These are phyloP conservation scores for Miscanthus lutarioriparius DNA, from an alignment of 176 grass and related monocot species.

Conservation along the genomic window DNA sequence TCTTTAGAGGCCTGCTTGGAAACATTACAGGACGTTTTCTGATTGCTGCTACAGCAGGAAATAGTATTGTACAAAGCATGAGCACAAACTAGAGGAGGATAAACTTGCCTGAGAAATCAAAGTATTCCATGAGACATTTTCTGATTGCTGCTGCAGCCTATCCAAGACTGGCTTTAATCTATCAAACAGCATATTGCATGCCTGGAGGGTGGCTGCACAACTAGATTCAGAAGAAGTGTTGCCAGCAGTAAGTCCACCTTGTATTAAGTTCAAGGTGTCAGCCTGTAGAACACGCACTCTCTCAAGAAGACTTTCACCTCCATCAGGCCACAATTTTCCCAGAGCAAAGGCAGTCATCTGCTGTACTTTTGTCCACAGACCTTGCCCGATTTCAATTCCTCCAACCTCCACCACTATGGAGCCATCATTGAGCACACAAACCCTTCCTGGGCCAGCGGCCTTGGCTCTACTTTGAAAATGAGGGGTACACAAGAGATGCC, in stretches of 20 bases:
- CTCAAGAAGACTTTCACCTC: slow-evolving; percentile 53
- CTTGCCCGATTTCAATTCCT: slow-evolving; percentile 75
- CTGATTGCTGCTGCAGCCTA: slow-evolving; percentile 37
- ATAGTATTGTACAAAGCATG: background rate
- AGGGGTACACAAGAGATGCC: slow-evolving; percentile 63
- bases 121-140: slow-evolving; percentile 58
- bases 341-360: slow-evolving; percentile 57
- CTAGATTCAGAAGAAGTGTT: slow-evolving; percentile 75
- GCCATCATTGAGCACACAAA: slow-evolving; percentile 71
- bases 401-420: slow-evolving; percentile 84
- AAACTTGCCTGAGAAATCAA: slow-evolving; percentile 58
- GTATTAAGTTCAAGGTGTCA: slow-evolving; percentile 72
- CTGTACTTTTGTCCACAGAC: slow-evolving; percentile 88
- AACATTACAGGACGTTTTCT: background rate
- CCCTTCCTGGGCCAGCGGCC: slow-evolving; percentile 58
- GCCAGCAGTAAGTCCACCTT: slow-evolving; percentile 62
- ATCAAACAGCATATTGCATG: slow-evolving; percentile 53
- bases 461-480: slow-evolving; percentile 37
- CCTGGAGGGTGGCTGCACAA: slow-evolving; percentile 62
- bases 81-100: background rate
- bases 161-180: slow-evolving; percentile 63
- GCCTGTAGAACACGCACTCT: slow-evolving; percentile 68
- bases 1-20: slow-evolving; percentile 41
- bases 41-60: background rate
- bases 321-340: slow-evolving; percentile 53